Evolutionary conservation across 2,329 filamentous ascomycete species (phyloP), one percentile per base, ranked within the genome.

Genomic region (Talaromyces sp.): DNA sequence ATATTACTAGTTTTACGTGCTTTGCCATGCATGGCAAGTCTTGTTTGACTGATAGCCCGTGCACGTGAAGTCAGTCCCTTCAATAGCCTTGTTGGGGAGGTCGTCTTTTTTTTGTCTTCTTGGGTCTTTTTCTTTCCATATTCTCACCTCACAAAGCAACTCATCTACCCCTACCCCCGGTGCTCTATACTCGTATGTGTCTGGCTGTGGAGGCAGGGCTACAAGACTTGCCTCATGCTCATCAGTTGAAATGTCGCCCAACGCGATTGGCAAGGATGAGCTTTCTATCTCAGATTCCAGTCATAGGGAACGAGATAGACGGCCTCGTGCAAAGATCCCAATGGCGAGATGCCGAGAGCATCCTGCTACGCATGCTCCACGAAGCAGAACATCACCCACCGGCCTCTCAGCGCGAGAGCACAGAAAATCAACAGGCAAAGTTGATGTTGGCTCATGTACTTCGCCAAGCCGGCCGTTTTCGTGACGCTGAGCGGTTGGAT

Each of bases 391-490:
- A 27, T 3, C 26, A 17, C 11, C 26, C 19, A 51, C 51, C 53
- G 17, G 24, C 41, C 24, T 32, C 24, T 55, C 50, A 19, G 24
- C 55, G 58, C 29, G 56, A 61, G 26, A 51, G 49, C 24, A 35
- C 59, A 17, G 62, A 63, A 3, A 43, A 58, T 14, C 62, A 61
- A 59, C 38, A 55, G 24, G 55, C 54, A 14, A 63, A 60, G 53
- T 26, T 61, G 32, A 61, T 63, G 62, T 56, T 63, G 11, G 62
- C 62, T 17, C 56, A 61, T 53, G 38, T 63, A 29, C 58, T 55
- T 41, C 62, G 62, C 19, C 62, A 61, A 29, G 49, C 55, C 14
- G 60, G 62, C 17, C 53, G 59, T 3, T 32, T 31, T 27, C 59
- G 54, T 11, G 62, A 63, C 21, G 62, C 62, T 13, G 60, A 62